phyloP scores from a whole-genome alignment of 768 basidiomycete genomes.

The Cantharellus anzutake region DNA sequence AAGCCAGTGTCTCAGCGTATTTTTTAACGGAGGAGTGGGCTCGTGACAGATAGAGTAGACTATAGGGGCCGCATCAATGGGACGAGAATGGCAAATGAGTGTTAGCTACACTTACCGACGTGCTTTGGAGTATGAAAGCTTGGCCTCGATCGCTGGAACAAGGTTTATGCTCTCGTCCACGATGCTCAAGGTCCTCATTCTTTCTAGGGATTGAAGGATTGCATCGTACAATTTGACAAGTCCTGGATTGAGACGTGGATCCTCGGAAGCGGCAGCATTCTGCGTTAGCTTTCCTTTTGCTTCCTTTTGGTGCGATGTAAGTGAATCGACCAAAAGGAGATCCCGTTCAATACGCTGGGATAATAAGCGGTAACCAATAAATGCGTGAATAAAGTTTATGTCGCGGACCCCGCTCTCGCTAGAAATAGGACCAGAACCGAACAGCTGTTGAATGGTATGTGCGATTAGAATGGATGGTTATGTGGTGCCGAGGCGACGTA shows the following conservation, averaged over 20 bases:
- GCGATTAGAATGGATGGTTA: conserved; percentile 2
- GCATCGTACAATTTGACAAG: conserved; percentile 74
- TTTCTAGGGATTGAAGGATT: conserved; percentile 63
- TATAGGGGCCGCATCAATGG: conserved; percentile 12
- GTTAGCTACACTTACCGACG: conserved; percentile 31
- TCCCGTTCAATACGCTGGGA: conserved; percentile 80
- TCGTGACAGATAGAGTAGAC: conserved; percentile 58
- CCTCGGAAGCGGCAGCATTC: conserved; percentile 16
- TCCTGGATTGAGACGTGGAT: conserved; percentile 61
- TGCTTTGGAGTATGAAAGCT: conserved; percentile 55
- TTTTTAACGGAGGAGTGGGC: conserved; percentile 51
- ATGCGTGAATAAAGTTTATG: conserved; percentile 70
- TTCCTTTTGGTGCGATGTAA: conserved; percentile 19
- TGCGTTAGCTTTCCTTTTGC: conserved; percentile 1
- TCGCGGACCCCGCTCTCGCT: conserved; percentile 36
- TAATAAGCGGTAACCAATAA: conserved; percentile 73
- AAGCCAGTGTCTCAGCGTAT: conserved; percentile 51
- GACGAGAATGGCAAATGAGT: background rate
- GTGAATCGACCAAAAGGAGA: conserved; percentile 52
- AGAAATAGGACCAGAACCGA: conserved; percentile 6
- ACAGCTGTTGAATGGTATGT: background rate
- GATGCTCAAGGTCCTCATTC: conserved; percentile 65
- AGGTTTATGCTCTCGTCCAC: conserved; percentile 82
- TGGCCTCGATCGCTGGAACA: conserved; percentile 54
- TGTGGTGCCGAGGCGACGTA: conserved; percentile 16